These are phyloP conservation scores for Xylaria sp. DNA, from an alignment of 495 filamentous ascomycete genomes.

Conservation along the genomic window DNA sequence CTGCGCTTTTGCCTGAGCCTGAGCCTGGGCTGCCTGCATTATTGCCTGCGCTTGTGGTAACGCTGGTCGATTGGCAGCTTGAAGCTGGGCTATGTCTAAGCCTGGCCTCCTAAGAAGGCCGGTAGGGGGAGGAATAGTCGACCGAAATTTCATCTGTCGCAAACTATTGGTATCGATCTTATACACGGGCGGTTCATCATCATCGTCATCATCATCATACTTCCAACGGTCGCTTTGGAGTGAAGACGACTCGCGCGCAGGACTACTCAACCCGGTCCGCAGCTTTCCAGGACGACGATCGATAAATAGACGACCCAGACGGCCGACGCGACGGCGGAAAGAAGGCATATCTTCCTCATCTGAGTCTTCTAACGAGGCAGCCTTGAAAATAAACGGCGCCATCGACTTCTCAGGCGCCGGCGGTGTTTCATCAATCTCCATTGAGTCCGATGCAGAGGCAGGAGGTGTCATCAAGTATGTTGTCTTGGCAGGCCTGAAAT, in stretches of 20 bases:
- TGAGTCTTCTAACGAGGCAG: slow-evolving; percentile 39
- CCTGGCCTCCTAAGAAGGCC: slow-evolving; percentile 41
- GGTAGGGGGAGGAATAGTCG: slow-evolving; percentile 65
- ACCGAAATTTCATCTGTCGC: slow-evolving; percentile 73
- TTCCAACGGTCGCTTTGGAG: slow-evolving; percentile 76
- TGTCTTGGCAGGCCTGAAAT: slow-evolving; percentile 75
- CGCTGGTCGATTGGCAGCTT: slow-evolving; percentile 33
- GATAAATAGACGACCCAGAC: slow-evolving; percentile 80
- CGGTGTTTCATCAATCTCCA: slow-evolving; percentile 56
- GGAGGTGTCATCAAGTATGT: slow-evolving; percentile 88
- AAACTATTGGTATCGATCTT: slow-evolving; percentile 74
- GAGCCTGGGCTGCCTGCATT: slow-evolving; percentile 30
- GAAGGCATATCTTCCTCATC: slow-evolving; percentile 53
- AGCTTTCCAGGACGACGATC: slow-evolving; percentile 63
- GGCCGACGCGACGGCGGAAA: slow-evolving; percentile 74
- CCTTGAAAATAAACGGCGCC: slow-evolving; percentile 43
- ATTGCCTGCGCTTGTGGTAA: slow-evolving; percentile 38
- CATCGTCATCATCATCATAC: slow-evolving; percentile 77
- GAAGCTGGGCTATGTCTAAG: slow-evolving; percentile 30
- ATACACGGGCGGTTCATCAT: slow-evolving; percentile 71
- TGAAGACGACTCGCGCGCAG: slow-evolving; percentile 59
- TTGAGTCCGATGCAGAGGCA: slow-evolving; percentile 70
- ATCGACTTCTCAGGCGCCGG: slow-evolving; percentile 46
- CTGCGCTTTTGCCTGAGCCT: slow-evolving; percentile 49
- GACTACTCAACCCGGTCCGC: slow-evolving; percentile 53